A percentile compares a stretch with the other conserved stretches of the same genome.
Evolutionary conservation across 164 flowering plant species (phyloP).

Genomic region (Umbilicus rupestris): DNA sequence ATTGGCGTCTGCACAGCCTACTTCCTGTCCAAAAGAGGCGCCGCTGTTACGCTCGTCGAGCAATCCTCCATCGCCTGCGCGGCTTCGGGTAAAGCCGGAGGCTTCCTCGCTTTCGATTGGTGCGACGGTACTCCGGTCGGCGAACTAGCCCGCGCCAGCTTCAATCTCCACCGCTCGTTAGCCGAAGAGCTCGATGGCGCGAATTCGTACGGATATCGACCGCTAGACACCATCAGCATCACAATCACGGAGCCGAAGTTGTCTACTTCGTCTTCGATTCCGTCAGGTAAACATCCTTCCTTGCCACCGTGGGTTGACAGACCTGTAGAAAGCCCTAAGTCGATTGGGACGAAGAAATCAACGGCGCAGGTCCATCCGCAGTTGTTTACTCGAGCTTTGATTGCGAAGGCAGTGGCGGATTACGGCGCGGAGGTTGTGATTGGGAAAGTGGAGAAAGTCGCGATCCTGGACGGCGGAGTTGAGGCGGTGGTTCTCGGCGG

Average conservation of each 20-base stretch:
- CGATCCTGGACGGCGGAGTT: constrained; percentile 37
- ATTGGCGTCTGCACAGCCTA: constrained; percentile 90
- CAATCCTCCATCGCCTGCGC: constrained; percentile 84
- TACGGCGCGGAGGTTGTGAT: constrained; percentile 62
- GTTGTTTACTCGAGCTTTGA: constrained; percentile 51
- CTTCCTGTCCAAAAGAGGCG: constrained; percentile 67
- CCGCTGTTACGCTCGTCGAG: constrained; percentile 68
- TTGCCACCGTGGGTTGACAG: constrained; percentile 75
- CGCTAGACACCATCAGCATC: constrained; percentile 59
- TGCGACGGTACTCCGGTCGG: constrained; percentile 71
- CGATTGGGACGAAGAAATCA: constrained; percentile 63
- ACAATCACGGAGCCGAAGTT: constrained; percentile 28
- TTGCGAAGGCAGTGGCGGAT: constrained; percentile 40
- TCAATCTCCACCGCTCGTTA: constrained; percentile 78
- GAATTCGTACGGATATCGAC: constrained; percentile 64
- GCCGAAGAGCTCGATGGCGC: constrained; percentile 66
- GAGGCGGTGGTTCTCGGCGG: constrained; percentile 45
- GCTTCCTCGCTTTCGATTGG: constrained; percentile 92
- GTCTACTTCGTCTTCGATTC: constrained; percentile 4
- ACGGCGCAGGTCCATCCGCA: constrained; percentile 94
- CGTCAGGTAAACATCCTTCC: constrained; percentile 1
- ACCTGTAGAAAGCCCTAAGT: constrained; percentile 28
- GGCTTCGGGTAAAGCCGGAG: constrained; percentile 96
- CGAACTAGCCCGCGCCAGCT: constrained; percentile 76
- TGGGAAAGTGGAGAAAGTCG: constrained; percentile 61